Conservation (phyloP, 176 grass and related monocot species). For the Triticum urartu region DNA sequence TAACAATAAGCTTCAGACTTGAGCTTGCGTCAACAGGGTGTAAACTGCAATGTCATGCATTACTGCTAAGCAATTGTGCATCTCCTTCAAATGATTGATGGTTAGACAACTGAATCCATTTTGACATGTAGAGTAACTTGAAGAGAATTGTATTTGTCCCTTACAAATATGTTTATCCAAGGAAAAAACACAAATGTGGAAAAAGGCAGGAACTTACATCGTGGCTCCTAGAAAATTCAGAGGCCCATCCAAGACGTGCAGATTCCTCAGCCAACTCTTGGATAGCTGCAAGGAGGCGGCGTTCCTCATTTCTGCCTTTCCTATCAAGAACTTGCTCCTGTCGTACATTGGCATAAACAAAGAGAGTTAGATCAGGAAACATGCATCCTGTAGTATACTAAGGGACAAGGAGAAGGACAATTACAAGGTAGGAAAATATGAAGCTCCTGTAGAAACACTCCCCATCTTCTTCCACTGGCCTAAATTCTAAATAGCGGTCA, state of each 20-base stretch:
- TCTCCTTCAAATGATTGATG: conserved; percentile 14
- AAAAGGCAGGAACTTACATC: conserved; percentile 12
- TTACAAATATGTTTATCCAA: conserved; percentile 1
- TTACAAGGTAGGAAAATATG: conserved; percentile 48
- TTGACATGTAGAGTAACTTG: background rate
- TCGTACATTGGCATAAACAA: conserved; percentile 13
- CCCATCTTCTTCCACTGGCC: conserved; percentile 24
- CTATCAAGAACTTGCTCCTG: conserved; percentile 44
- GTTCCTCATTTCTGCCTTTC: conserved; percentile 26
- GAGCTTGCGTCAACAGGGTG: background rate
- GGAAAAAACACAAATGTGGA: background rate
- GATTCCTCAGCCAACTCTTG: background rate
- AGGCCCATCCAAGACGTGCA: background rate
- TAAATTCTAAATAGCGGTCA: background rate
- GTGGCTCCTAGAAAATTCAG: background rate
- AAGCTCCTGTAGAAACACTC: conserved; percentile 51
- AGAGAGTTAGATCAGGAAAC: background rate
- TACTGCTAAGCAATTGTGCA: background rate
- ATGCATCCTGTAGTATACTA: conserved; percentile 11
- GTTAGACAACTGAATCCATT: background rate
- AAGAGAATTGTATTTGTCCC: conserved; percentile 8
- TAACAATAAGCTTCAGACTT: background rate
- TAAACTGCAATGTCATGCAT: conserved; percentile 5
- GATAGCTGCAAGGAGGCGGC: conserved; percentile 20
- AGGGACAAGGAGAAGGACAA: background rate